Evolutionary conservation across 176 grass and related monocot genomes (phyloP).

Genomic region (Lolium rigidum): DNA sequence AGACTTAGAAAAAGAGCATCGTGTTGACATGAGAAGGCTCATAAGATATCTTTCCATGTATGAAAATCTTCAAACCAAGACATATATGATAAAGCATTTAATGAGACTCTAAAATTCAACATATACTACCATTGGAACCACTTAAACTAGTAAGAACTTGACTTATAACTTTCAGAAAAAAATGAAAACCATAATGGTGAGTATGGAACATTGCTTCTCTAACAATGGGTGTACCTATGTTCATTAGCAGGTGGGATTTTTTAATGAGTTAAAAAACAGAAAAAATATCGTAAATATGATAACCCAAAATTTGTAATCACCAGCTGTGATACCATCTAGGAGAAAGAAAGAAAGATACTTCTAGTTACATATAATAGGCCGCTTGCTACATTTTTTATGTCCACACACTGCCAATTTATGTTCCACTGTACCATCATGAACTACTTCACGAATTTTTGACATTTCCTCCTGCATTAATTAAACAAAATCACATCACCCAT

Average conservation of each 20-base stretch:
- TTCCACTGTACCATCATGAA: background rate
- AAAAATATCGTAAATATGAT: background rate
- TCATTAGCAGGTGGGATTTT: background rate
- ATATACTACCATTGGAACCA: background rate
- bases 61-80: no score
- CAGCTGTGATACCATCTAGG: background rate
- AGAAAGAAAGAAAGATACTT: no score
- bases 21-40: no score
- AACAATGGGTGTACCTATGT: background rate
- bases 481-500: slow-evolving; percentile 8
- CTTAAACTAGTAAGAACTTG: slow-evolving; percentile 24
- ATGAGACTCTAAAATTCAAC: background rate
- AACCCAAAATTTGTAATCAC: background rate
- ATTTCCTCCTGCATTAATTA: slow-evolving; percentile 5
- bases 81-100: background rate
- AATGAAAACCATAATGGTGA: slow-evolving; percentile 1
- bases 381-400: background rate
- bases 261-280: background rate
- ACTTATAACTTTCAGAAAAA: background rate
- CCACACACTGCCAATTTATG: background rate
- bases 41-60: no score
- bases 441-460: background rate
- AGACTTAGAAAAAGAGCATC: no score
- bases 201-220: background rate
- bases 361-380: background rate